Evolutionary conservation across 2,329 filamentous ascomycete genomes (phyloP).

Genomic region (Chaetomium olivaceum): DNA sequence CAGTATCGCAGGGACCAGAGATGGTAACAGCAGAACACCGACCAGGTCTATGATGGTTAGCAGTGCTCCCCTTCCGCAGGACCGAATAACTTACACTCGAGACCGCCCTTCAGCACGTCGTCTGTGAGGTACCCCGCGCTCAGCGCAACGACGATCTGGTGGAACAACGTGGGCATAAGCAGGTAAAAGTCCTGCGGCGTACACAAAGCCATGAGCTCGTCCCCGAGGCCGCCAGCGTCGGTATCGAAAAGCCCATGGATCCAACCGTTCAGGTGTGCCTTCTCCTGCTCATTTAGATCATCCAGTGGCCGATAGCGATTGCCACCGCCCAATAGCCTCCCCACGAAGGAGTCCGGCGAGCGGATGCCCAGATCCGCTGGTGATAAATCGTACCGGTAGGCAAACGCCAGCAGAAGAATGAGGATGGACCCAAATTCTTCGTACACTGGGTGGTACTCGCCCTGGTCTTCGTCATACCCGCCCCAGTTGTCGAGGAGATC

Average conservation of each 20-base stretch:
- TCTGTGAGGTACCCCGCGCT: constrained; percentile 65
- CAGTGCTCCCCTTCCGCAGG: not conserved
- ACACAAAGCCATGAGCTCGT: constrained; percentile 80
- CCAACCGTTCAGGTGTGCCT: constrained; percentile 70
- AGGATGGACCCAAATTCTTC: constrained; percentile 81
- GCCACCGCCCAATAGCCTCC: constrained; percentile 62
- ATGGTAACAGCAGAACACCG: constrained; percentile 78
- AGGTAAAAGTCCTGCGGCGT: constrained; percentile 81
- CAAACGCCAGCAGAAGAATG: constrained; percentile 70
- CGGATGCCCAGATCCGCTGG: constrained; percentile 63
- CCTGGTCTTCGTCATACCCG: constrained; percentile 76
- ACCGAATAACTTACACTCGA: constrained; percentile 63
- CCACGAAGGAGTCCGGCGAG: constrained; percentile 65
- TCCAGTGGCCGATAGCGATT: constrained; percentile 58
- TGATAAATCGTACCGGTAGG: constrained; percentile 71
- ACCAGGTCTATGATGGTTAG: constrained; percentile 62
- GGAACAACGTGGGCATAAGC: constrained; percentile 73
- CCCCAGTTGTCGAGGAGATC: constrained; percentile 74
- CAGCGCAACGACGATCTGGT: constrained; percentile 71
- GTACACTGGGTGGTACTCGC: constrained; percentile 81
- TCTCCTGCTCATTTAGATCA: constrained; percentile 65
- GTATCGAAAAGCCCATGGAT: constrained; percentile 75
- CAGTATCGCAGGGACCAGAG: constrained; percentile 69
- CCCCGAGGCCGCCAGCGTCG: constrained; percentile 70
- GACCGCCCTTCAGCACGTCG: constrained; percentile 69